Conservation (phyloP, 352 stramenopile species). For the Halophytophthora polymorphica region DNA sequence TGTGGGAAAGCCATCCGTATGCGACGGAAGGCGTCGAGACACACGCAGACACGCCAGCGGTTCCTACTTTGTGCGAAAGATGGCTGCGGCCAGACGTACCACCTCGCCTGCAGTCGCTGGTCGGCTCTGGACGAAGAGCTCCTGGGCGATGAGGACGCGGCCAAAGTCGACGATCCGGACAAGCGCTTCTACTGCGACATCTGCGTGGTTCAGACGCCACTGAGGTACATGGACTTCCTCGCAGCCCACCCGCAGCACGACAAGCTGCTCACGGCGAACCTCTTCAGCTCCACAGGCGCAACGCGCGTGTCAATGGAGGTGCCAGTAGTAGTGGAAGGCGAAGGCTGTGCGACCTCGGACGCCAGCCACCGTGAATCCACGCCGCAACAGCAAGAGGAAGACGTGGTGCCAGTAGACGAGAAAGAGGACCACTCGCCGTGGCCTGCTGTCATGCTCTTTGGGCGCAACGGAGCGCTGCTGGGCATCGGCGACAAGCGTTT, state of each 20-base stretch:
- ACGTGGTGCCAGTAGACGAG: neutral
- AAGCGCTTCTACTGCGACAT: slow-evolving; percentile 46
- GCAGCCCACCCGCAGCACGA: slow-evolving; percentile 33
- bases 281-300: slow-evolving; percentile 44
- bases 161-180: slow-evolving; percentile 7
- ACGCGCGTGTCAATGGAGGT: slow-evolving; percentile 2
- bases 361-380: slow-evolving; percentile 3
- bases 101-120: slow-evolving; percentile 71
- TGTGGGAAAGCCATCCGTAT: slow-evolving; percentile 53
- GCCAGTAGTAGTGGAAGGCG: neutral
- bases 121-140: slow-evolving; percentile 27
- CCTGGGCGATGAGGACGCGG: slow-evolving; percentile 4
- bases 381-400: slow-evolving; percentile 2
- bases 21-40: slow-evolving; percentile 14
- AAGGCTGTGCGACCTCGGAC: neutral
- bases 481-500: slow-evolving; percentile 49
- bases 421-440: slow-evolving; percentile 18
- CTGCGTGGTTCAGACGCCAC: slow-evolving; percentile 27
- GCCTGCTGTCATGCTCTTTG: slow-evolving; percentile 39
- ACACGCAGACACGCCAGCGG: slow-evolving; percentile 5
- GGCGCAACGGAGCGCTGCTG: slow-evolving; percentile 34
- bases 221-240: slow-evolving; percentile 73
- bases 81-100: slow-evolving; percentile 56
- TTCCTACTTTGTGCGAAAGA: slow-evolving; percentile 48
- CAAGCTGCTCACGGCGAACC: slow-evolving; percentile 40